Percentiles rank a stretch among this genome's conserved stretches.
Evolutionary conservation across 2,329 filamentous ascomycete species (phyloP).

Genomic region (Exophiala spinifera): DNA sequence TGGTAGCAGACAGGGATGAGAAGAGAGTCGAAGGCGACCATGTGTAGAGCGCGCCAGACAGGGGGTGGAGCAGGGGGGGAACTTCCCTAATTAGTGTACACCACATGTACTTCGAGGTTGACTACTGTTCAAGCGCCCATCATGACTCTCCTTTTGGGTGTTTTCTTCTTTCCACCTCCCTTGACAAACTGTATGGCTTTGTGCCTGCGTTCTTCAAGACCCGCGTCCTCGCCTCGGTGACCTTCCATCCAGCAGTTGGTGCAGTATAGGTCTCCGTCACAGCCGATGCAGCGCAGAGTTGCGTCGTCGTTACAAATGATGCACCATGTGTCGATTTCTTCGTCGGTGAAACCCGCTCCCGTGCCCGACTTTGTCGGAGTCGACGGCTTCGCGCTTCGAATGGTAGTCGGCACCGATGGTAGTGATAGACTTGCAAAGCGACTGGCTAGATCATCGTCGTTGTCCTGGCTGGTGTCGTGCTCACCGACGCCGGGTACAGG

Average conservation of each 20-base stretch:
- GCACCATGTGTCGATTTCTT: conserved; percentile 75
- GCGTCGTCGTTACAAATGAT: conserved; percentile 79
- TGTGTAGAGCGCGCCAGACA: conserved; percentile 5
- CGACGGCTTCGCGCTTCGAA: conserved; percentile 10
- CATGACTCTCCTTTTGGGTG: conserved; percentile 21
- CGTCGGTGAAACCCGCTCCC: conserved; percentile 54
- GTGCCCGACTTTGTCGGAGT: conserved; percentile 32
- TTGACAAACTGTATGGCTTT: conserved; percentile 58
- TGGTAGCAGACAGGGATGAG: not conserved
- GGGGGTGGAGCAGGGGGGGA: too few relatives aligned
- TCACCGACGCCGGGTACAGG: not conserved
- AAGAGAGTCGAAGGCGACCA: conserved; percentile 8
- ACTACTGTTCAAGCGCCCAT: conserved; percentile 21
- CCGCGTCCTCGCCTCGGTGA: conserved; percentile 66
- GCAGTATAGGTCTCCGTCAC: conserved; percentile 71
- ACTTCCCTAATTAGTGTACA: too few relatives aligned
- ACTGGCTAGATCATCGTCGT: conserved; percentile 27
- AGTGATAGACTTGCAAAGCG: conserved; percentile 26
- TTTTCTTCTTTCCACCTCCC: conserved; percentile 25
- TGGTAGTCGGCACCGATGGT: conserved; percentile 30
- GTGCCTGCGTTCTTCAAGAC: conserved; percentile 68
- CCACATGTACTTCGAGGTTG: too few relatives aligned
- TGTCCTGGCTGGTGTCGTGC: conserved; percentile 15
- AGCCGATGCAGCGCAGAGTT: conserved; percentile 68
- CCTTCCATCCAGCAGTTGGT: conserved; percentile 76